phyloP scores from a whole-genome alignment of 1,284 basidiomycete species.

The Cryptococcus sp. region DNA sequence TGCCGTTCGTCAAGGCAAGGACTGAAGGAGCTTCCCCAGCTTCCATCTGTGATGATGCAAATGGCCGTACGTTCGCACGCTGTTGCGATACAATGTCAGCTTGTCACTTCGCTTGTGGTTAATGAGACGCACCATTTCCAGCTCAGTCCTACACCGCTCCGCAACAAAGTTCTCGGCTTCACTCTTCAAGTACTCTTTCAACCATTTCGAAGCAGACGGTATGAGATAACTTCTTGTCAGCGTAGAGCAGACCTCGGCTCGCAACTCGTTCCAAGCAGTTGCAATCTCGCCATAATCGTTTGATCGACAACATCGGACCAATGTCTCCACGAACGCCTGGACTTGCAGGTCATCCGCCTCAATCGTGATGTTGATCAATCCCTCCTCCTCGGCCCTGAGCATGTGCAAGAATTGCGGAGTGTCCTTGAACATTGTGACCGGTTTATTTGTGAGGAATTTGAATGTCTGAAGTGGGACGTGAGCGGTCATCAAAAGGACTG shows the following conservation, averaged over 20 bases:
- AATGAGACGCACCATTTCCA: slow-evolving; percentile 65
- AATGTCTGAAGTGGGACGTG: slow-evolving; percentile 66
- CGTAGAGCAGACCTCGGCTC: slow-evolving; percentile 74
- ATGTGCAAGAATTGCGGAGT: slow-evolving; percentile 85
- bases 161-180: slow-evolving; percentile 86
- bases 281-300: slow-evolving; percentile 83
- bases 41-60: slow-evolving; percentile 63
- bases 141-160: slow-evolving; percentile 63
- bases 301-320: slow-evolving; percentile 81
- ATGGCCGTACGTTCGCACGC: slow-evolving; percentile 65
- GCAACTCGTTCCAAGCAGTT: slow-evolving; percentile 89
- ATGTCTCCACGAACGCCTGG: slow-evolving; percentile 62
- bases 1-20: slow-evolving; percentile 90
- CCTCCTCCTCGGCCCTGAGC: slow-evolving; percentile 84
- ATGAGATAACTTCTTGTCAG: slow-evolving; percentile 72
- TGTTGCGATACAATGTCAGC: slow-evolving; percentile 16
- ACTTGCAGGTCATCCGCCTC: slow-evolving; percentile 66
- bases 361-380: slow-evolving; percentile 77
- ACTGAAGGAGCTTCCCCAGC: slow-evolving; percentile 78
- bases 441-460: slow-evolving; percentile 90
- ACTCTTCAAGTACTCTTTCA: slow-evolving; percentile 83
- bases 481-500: background rate
- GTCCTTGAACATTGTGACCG: slow-evolving; percentile 69
- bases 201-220: slow-evolving; percentile 81
- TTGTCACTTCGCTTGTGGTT: background rate